These are phyloP conservation scores for Asclepias syriaca DNA, from an alignment of 257 asterid species.

Conservation along the genomic window DNA sequence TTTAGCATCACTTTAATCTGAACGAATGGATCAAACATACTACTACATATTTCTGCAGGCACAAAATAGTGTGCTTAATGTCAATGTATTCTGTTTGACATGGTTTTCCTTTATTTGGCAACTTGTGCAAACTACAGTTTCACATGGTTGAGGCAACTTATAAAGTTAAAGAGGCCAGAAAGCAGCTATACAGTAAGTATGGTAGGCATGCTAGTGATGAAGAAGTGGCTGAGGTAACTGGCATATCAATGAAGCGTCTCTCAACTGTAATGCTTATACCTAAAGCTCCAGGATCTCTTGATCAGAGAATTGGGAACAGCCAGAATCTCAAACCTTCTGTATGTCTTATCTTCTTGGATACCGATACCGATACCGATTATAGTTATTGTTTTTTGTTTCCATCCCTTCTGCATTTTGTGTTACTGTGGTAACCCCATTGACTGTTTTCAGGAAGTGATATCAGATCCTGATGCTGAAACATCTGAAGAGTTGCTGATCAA, in stretches of 20 bases:
- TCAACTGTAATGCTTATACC: constrained; percentile 73
- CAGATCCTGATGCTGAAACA: constrained; percentile 87
- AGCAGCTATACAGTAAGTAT: constrained; percentile 55
- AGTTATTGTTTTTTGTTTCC: too few relatives aligned
- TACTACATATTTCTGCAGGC: not conserved
- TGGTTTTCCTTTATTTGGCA: constrained; percentile 6
- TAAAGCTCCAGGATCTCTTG: constrained; percentile 88
- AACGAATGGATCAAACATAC: not conserved
- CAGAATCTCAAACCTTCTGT: constrained; percentile 77
- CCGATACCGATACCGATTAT: not conserved
- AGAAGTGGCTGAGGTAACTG: constrained; percentile 83
- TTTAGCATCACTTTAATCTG: not conserved
- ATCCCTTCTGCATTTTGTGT: not conserved
- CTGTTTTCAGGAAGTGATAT: constrained; percentile 57
- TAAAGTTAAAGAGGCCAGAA: constrained; percentile 91
- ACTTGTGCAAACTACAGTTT: constrained; percentile 41
- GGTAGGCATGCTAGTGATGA: constrained; percentile 66
- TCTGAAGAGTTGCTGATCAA: constrained; percentile 66
- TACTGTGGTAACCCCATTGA: not conserved
- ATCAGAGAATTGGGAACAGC: constrained; percentile 80
- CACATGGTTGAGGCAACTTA: constrained; percentile 93
- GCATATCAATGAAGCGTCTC: constrained; percentile 85
- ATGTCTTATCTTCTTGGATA: constrained; percentile 14
- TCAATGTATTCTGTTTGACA: not conserved
- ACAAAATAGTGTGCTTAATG: not conserved